phyloP scores from a whole-genome alignment of 176 grass and related monocot genomes.

The Carex parvula region DNA sequence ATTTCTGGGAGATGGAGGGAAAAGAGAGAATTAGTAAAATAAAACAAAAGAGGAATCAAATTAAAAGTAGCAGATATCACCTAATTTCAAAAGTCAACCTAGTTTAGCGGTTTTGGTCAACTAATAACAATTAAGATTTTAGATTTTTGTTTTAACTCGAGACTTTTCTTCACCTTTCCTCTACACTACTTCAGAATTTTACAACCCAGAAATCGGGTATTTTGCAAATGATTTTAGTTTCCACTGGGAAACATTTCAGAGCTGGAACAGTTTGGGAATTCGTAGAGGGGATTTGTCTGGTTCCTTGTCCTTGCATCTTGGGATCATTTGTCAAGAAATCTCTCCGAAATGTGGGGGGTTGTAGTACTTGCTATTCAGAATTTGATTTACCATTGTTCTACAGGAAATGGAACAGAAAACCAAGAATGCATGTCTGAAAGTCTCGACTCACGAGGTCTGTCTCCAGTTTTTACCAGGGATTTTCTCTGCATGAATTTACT shows the following conservation, averaged over 20 bases:
- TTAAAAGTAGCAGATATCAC: not conserved
- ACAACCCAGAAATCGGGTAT: not conserved
- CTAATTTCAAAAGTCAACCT: slow-evolving; percentile 23
- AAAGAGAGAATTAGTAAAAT: not conserved
- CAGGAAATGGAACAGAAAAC: not conserved
- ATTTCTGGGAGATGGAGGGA: not conserved
- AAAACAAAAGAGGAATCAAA: not conserved
- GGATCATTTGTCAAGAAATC: not conserved
- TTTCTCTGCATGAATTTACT: not conserved
- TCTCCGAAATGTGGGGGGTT: not conserved
- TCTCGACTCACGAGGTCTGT: not conserved
- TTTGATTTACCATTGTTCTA: not conserved
- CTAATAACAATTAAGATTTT: slow-evolving; percentile 15
- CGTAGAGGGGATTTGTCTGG: not conserved
- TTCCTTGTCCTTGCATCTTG: not conserved
- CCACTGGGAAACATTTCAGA: not conserved
- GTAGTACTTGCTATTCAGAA: not conserved
- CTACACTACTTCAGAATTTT: not conserved
- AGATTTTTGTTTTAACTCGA: not conserved
- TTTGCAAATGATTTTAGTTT: not conserved
- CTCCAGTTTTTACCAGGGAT: not conserved
- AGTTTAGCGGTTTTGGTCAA: slow-evolving; percentile 18
- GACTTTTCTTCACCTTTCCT: not conserved
- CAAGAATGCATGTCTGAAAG: not conserved
- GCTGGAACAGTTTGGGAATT: not conserved